Base-by-base conservation (phyloP, 139 green algal genomes). In the Chlorella sp. region DNA sequence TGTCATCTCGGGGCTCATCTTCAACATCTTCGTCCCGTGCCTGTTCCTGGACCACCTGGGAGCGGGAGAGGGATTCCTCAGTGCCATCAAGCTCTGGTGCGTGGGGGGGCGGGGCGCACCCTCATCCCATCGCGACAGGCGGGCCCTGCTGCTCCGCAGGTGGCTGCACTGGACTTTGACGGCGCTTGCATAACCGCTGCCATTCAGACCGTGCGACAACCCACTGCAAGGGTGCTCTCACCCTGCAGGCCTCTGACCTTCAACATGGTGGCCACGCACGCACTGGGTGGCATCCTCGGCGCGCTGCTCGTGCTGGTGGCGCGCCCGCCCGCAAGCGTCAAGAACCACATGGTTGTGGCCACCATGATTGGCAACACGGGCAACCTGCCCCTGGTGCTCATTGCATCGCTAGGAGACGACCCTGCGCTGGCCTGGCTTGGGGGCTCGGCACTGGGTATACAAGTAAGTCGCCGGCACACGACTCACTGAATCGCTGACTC, bases 1-100 rank as follows among this genome's bases (percentile, higher is more conserved):
- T 2, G 22, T 62, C 31, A 3, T 82, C 1, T 69, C 35, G 17
- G n/a, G 24, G 0, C 76, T 82, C 51, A 31, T 74, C 20, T 65
- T 74, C 31, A 65, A 50, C 26, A 24, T 74, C 33, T 77, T 82
- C 76, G 72, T 51, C n/a, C 76, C 76, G 33, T 70, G 35, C 55
- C 66, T 82, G 66, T 68, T 82, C 14, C 68, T 77, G 27, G 49
- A n/a, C 70, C 62, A 62, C 10, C 70, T 75, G n/a, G 60, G 60
- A 3, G 17, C 27, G 34, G 60, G 60, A 2, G 60, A 49, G 70
- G 35, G 70, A 5, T n/a, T 75, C 1, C 27, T 31, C 5, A 35
- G 69, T 34, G 70, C 60, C 22, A 30, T 68, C 6, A 49, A 27
- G 3, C 33, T 75, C 22, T 70, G 70, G 60, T 49, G 50, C 5